These are phyloP conservation scores for Byssochlamys sp. DNA, from an alignment of 2,329 filamentous ascomycete genomes.

Conservation along the genomic window DNA sequence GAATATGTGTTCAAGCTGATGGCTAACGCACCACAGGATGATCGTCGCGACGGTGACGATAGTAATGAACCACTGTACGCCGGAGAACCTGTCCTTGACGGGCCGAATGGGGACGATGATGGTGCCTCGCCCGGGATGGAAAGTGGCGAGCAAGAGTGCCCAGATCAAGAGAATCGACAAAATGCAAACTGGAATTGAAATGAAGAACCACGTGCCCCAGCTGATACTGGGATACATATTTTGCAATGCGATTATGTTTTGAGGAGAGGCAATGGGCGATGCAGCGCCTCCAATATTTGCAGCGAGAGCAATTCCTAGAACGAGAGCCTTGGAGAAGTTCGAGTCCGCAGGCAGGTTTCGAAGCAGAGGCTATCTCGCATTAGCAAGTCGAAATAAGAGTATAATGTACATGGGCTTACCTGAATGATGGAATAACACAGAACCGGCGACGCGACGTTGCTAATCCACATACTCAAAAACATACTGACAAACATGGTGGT, in stretches of 20 bases:
- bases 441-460: slow-evolving; percentile 92
- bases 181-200: slow-evolving; percentile 83
- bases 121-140: slow-evolving; percentile 73
- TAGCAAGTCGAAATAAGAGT: slow-evolving; percentile 2
- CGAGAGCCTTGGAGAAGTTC: slow-evolving; percentile 85
- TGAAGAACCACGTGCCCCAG: slow-evolving; percentile 96
- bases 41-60: slow-evolving; percentile 77
- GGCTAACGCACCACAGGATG: slow-evolving; percentile 79
- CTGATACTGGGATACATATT: slow-evolving; percentile 88
- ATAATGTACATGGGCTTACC: slow-evolving; percentile 37
- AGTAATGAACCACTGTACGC: slow-evolving; percentile 86
- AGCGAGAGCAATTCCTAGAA: slow-evolving; percentile 86
- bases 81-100: slow-evolving; percentile 77
- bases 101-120: slow-evolving; percentile 85
- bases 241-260: slow-evolving; percentile 91
- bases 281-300: slow-evolving; percentile 95
- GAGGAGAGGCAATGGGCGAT: slow-evolving; percentile 90
- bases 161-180: slow-evolving; percentile 83
- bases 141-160: slow-evolving; percentile 72
- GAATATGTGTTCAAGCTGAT: slow-evolving; percentile 77
- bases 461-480: slow-evolving; percentile 97
- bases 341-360: slow-evolving; percentile 85
- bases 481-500: slow-evolving; percentile 98
- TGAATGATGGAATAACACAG: slow-evolving; percentile 97
- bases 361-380: slow-evolving; percentile 61